Percentiles rank a stretch among this genome's conserved stretches.
Conservation (phyloP, 192 early-diverging fungal genomes). For the Dispira simplex region DNA sequence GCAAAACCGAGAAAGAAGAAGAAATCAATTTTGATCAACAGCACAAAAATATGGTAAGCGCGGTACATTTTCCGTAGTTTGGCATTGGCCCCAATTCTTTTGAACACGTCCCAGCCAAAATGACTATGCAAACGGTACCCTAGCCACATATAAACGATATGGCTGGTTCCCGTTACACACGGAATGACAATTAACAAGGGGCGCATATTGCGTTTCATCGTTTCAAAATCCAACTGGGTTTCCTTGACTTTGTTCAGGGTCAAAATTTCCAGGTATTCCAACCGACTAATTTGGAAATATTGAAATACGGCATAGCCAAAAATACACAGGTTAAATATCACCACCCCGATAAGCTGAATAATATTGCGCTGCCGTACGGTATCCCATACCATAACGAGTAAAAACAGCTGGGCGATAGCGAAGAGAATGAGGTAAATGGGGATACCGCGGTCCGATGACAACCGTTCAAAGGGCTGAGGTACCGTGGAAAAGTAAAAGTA, state of each 20-base stretch:
- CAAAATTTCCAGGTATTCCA: conserved; percentile 11
- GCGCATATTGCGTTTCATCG: conserved; percentile 13
- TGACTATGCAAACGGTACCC: conserved; percentile 35
- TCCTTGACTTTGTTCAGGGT: conserved; percentile 8
- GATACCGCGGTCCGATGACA: conserved; percentile 25
- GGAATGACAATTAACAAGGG: conserved; percentile 35
- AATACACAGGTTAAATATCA: conserved; percentile 52
- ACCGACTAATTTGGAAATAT: conserved; percentile 32
- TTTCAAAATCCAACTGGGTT: conserved; percentile 1
- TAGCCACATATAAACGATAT: conserved; percentile 28
- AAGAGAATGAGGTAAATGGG: conserved; percentile 62
- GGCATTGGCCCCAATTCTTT: conserved; percentile 50
- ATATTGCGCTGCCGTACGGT: conserved; percentile 56
- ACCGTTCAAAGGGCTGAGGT: conserved; percentile 8
- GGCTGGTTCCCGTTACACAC: conserved; percentile 35
- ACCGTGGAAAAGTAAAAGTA: conserved; percentile 27
- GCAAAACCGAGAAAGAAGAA: conserved; percentile 70
- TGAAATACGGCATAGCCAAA: conserved; percentile 56
- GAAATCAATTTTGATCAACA: conserved; percentile 65
- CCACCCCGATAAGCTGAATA: conserved; percentile 49
- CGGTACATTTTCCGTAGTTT: conserved; percentile 32
- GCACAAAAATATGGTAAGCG: conserved; percentile 63
- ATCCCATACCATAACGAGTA: conserved; percentile 46
- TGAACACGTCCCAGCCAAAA: conserved; percentile 53
- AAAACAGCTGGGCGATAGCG: conserved; percentile 50